phyloP scores from a whole-genome alignment of 106 monocot species.

The Allium fistulosum region DNA sequence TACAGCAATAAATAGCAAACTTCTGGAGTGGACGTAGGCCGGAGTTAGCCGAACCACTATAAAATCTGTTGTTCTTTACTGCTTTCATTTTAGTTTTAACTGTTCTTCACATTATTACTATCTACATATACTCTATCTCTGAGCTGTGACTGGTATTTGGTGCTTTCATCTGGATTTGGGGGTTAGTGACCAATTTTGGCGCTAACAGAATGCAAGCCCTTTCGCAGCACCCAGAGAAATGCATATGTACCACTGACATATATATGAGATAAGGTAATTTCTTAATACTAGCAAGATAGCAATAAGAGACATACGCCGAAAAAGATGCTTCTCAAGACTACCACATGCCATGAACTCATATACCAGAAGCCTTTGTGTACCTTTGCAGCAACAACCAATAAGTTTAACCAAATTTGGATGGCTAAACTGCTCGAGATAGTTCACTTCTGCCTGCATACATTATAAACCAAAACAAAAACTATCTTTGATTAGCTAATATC shows the following conservation, averaged over 20 bases:
- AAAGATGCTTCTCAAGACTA: slow-evolving; percentile 70
- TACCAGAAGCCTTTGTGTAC: slow-evolving; percentile 48
- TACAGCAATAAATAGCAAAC: too few species aligned
- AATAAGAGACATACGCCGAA: slow-evolving; percentile 37
- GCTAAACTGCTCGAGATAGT: slow-evolving; percentile 63
- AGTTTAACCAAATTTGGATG: slow-evolving; percentile 75
- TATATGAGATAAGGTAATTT: too few species aligned
- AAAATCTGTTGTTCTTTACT: too few species aligned
- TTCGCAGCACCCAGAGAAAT: slow-evolving; percentile 61
- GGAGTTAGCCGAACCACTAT: too few species aligned
- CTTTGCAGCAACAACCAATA: slow-evolving; percentile 73
- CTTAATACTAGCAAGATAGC: too few species aligned
- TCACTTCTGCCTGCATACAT: slow-evolving; percentile 54
- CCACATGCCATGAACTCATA: slow-evolving; percentile 78
- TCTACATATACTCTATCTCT: too few species aligned
- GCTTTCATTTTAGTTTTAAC: too few species aligned
- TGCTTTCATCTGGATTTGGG: too few species aligned
- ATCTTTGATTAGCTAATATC: not conserved
- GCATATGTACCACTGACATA: not conserved
- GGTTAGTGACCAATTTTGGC: too few species aligned
- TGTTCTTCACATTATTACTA: too few species aligned
- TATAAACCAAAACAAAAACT: not conserved
- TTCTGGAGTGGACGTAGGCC: too few species aligned
- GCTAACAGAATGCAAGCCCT: slow-evolving; percentile 65
- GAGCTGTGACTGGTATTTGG: too few species aligned